Percentiles rank a stretch among this genome's conserved stretches.
These are phyloP conservation scores for Tuber borchii DNA, from an alignment of 495 filamentous ascomycete species.

Conservation along the genomic window DNA sequence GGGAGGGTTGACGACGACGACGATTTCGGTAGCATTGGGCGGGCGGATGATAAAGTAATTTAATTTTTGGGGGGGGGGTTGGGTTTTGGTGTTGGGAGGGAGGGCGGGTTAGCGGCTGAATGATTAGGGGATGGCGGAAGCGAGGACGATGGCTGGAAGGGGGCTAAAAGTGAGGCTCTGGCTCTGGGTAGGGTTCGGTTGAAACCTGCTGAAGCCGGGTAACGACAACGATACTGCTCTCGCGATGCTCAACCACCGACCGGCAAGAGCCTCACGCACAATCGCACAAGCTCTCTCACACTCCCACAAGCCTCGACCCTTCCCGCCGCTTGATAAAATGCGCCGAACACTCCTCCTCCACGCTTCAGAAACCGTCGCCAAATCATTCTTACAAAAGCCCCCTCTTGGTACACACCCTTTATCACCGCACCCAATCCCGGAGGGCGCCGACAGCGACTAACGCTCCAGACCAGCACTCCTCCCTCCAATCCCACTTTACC, in stretches of 20 bases:
- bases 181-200: background rate
- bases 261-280: background rate
- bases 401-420: constrained; percentile 7
- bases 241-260: no score
- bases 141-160: background rate
- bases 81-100: background rate
- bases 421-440: background rate
- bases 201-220: constrained; percentile 12
- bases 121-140: background rate
- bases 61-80: background rate
- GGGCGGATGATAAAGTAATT: constrained; percentile 43
- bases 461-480: constrained; percentile 68
- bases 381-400: constrained; percentile 7
- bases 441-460: constrained; percentile 14
- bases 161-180: background rate
- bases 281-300: background rate
- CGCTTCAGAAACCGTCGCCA: constrained; percentile 13
- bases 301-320: background rate
- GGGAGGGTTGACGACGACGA: constrained; percentile 67
- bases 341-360: constrained; percentile 17
- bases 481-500: constrained; percentile 85
- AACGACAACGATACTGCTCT: background rate
- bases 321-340: constrained; percentile 2
- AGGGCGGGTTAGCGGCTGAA: background rate
- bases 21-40: constrained; percentile 70